phyloP scores from a whole-genome alignment of 2,329 filamentous ascomycete genomes.

The Fusarium nygamai region DNA sequence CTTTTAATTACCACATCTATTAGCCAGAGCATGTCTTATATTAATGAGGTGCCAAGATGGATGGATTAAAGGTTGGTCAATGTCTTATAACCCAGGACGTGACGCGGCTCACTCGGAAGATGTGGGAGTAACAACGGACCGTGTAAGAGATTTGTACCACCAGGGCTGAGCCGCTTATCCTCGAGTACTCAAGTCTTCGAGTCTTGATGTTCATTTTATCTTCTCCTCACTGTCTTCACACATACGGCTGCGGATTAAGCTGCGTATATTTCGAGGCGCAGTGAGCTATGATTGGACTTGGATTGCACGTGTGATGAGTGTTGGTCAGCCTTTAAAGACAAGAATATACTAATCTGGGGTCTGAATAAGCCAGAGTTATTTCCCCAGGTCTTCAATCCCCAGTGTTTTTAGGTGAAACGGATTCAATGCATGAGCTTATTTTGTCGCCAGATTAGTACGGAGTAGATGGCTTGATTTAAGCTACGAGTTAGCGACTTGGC shows the following conservation, averaged over 20 bases:
- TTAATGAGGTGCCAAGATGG: neutral
- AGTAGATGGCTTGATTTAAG: conserved; percentile 22
- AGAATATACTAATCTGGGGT: neutral
- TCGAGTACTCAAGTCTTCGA: neutral
- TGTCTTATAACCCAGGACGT: neutral
- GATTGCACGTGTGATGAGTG: conserved; percentile 14
- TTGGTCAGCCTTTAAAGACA: conserved; percentile 17
- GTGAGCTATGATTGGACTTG: conserved; percentile 11
- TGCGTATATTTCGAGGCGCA: conserved; percentile 36
- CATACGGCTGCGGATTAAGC: neutral
- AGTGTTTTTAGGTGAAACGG: conserved; percentile 6
- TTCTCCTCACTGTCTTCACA: neutral
- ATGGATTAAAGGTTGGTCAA: neutral
- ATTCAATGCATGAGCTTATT: conserved; percentile 14
- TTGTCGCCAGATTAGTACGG: conserved; percentile 3
- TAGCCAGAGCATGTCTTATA: neutral
- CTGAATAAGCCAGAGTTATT: neutral
- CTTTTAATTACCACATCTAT: neutral
- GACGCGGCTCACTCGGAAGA: conserved; percentile 4
- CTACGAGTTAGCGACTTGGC: conserved; percentile 22
- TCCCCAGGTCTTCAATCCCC: conserved; percentile 6
- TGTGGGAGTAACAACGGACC: neutral
- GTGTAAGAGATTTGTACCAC: neutral
- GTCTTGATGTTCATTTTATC: neutral
- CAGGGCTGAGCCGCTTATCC: neutral